Evolutionary conservation across 2,329 filamentous ascomycete species (phyloP), one percentile per base, ranked within the genome.

Genomic region (Claviceps humidiphila): DNA sequence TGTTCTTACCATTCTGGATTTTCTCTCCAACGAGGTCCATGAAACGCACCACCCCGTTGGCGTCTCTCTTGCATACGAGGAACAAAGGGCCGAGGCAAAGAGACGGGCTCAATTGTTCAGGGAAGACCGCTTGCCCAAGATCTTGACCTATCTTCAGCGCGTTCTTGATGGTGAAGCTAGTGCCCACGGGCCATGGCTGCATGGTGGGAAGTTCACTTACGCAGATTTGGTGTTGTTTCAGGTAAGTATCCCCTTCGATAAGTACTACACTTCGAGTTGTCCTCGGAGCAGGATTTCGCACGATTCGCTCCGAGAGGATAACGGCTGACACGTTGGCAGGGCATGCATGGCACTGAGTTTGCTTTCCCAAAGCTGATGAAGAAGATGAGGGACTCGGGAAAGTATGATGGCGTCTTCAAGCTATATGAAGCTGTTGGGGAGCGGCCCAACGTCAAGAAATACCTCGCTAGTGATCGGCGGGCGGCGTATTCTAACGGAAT

Each of bases 201-300:
- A 87, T 46, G 83, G 81, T 0, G 74, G 72, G 0, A 69, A 70
- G 55, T 58, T 90, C 56, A 86, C 80, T 0, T 87, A 85, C 64
- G 87, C 85, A 14, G 87, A 91, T 63, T 70, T 85, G 48, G 82
- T 85, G 2, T 63, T 89, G 1, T 90, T 84, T 71, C 85, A 89
- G 67, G 81, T 84, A 55, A 47, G n/a, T 8, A n/a, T 5, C 30
- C 11, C 1, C 20, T 46, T 7, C 17, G 9, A 11, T 9, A 34
- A 4, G 3, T 34, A 9, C 30, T 34, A 11, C 8, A 34, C 9
- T 34, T 34, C 30, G 30, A 34, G 9, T 30, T 30, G 9, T 34
- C 30, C 30, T 34, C 30, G 30, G 30, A 34, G 30, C 30, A 4
- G 1, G 9, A 11, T 34, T 11, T 34, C 4, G 30, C 30, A 34